Evolutionary conservation across 257 asterid genomes (phyloP).

Genomic region (Ajuga chamaepitys): DNA sequence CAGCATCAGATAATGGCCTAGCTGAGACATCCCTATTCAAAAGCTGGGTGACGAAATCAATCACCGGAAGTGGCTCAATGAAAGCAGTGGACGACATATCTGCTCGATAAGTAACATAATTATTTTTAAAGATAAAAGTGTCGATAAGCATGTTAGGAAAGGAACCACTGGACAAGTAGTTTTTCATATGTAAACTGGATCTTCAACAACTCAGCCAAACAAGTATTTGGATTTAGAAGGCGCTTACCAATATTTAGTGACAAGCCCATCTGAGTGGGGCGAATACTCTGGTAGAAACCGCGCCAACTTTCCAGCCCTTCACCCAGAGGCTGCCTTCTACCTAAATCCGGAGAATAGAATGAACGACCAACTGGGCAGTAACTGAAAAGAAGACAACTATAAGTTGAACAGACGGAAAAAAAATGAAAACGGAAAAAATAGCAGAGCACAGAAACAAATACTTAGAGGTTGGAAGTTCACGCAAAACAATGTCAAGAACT

Average conservation of each 20-base stretch:
- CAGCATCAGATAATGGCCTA: slow-evolving; percentile 86
- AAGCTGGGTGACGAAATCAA: slow-evolving; percentile 79
- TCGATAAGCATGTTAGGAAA: background rate
- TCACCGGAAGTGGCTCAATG: slow-evolving; percentile 90
- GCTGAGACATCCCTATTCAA: slow-evolving; percentile 69
- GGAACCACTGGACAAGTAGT: background rate
- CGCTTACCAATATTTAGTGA: slow-evolving; percentile 79
- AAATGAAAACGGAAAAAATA: background rate
- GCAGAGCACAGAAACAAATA: slow-evolving; percentile 9
- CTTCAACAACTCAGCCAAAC: background rate
- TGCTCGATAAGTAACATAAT: slow-evolving; percentile 22
- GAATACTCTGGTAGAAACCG: slow-evolving; percentile 93
- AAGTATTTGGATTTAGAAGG: background rate
- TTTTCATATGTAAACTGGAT: background rate
- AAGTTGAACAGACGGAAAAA: background rate
- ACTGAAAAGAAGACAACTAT: slow-evolving; percentile 25
- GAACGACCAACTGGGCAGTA: slow-evolving; percentile 77
- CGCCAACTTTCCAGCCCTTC: slow-evolving; percentile 98
- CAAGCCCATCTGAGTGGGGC: slow-evolving; percentile 98
- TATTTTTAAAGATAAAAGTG: background rate
- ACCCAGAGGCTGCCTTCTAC: slow-evolving; percentile 76
- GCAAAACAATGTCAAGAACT: slow-evolving; percentile 89
- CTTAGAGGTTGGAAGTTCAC: slow-evolving; percentile 80
- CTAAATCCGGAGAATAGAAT: slow-evolving; percentile 75
- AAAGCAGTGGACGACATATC: slow-evolving; percentile 99